phyloP scores from a whole-genome alignment of 1,284 basidiomycete genomes.

The Cryptococcus depauperatus region DNA sequence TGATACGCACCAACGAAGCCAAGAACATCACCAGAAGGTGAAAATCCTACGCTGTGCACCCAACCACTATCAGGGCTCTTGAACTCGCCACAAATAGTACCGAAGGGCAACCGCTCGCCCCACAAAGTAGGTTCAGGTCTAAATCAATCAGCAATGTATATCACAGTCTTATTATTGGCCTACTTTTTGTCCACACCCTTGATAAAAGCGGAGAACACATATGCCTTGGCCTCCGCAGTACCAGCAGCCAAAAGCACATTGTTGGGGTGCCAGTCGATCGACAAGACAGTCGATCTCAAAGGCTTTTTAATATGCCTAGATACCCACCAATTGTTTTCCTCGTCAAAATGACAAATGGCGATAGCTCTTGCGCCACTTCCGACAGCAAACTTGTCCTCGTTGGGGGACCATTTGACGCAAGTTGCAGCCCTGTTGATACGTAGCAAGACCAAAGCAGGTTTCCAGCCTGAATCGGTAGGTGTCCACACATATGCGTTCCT shows the following conservation, averaged over 20 bases:
- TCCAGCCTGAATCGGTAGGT: conserved; percentile 76
- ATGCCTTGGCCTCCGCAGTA: conserved; percentile 87
- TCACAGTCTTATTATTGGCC: conserved; percentile 25
- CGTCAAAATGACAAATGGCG: conserved; percentile 87
- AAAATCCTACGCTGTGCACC: conserved; percentile 94
- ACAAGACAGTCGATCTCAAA: conserved; percentile 82
- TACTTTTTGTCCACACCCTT: conserved; percentile 95
- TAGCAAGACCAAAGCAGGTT: conserved; percentile 92
- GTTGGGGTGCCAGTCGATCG: conserved; percentile 96
- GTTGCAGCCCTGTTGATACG: conserved; percentile 95
- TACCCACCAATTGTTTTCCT: conserved; percentile 99
- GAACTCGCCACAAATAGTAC: conserved; percentile 94
- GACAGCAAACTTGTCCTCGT: conserved; percentile 98
- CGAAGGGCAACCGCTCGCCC: conserved; percentile 97
- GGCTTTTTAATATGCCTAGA: conserved; percentile 97
- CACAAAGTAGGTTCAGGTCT: conserved; percentile 85
- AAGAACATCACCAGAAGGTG: conserved; percentile 82
- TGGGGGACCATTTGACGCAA: conserved; percentile 89
- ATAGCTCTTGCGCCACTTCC: conserved; percentile 91
- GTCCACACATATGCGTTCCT: conserved; percentile 99
- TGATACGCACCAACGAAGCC: conserved; percentile 77
- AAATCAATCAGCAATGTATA: neutral
- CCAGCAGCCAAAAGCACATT: conserved; percentile 91
- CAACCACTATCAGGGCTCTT: conserved; percentile 82
- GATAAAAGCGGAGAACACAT: conserved; percentile 98